Evolutionary conservation across 2,329 filamentous ascomycete genomes (phyloP), one percentile per base, ranked within the genome.

Genomic region (Chaetoscypha palmicola): DNA sequence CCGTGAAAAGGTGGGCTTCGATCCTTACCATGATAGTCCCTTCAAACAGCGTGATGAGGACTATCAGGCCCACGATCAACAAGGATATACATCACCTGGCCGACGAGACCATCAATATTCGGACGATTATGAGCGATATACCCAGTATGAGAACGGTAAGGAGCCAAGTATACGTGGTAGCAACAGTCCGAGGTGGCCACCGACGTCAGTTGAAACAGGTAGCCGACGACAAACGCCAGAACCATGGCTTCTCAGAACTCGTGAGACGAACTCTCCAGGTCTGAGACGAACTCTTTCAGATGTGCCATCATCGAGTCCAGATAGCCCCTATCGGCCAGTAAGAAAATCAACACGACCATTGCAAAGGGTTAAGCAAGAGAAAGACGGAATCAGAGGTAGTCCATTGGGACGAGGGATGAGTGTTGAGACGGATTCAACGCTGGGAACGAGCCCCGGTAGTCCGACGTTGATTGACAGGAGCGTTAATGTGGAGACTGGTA

Each of bases 11-110:
- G 78, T 86, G 0, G 81, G 81, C 10, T 86, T 83, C 63, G 81
- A 86, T 58, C 81, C 81, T 0, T 86, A 85, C 59, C 77, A 85
- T 47, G 81, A 86, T 58, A 81, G 76, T 45, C 81, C 81, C 0
- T 68, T 85, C 40, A 85, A 85, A 58, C 68, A 47, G 19, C 48
- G 49, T 14, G 77, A 78, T 2, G 81, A 85, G 57, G 77, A 80
- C n/a, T 83, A 83, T 52, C 71, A 79, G 37, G 73, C 75, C 42
- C 62, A 67, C 46, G 47, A 60, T 3, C 28, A 32, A 19, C 17
- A 19, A 9, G 5, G 7, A 7, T 41, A 34, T 12, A n/a, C 21
- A 10, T 41, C 39, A 8, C 39, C 39, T 3, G 20, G n/a, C 14
- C 26, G 8, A n/a, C 28, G 14, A 43, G 37, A 46, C 45, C 38